Base-by-base conservation (phyloP, 139 green algal genomes). In the Microglena sp. region DNA sequence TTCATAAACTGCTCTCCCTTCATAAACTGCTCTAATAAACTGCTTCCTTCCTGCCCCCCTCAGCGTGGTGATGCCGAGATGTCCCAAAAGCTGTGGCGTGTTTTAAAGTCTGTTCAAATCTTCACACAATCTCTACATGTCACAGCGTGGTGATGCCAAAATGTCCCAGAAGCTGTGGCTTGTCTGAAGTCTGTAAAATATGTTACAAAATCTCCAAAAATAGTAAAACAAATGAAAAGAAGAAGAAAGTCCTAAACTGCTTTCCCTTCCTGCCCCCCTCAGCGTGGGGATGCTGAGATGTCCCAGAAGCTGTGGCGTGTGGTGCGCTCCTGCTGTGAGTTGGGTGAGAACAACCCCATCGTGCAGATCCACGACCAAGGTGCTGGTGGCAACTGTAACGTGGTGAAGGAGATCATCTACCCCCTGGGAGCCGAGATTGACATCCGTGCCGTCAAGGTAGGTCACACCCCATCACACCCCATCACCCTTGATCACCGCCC, bases 381-480 rank as follows among this genome's bases (percentile, higher is more conserved):
- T 56, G 93, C 93, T 3, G 94, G 94, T 61, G 94, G 94, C 67
- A 99, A 99, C 83, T 99, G 94, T 86, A 99, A 98, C 76, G 92
- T 97, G 55, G 90, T 97, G 24, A 99, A 99, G 87, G 94, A 99
- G 83, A 96, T 99, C 77, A 95, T 98, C 68, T 97, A 99, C 86
- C 93, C 90, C 3, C 79, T 96, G 66, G 94, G 94, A 8, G 93
- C 84, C 1, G 64, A 93, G 69, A 95, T 99, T 45, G 89, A 99
- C 76, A 86, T 99, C 46, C 87, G 90, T 32, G 78, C 78, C 29
- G 83, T 94, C 40, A 84, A 77, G 67, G 68, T 83, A 29, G n/a
- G n/a, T n/a, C n/a, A n/a, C n/a, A n/a, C n/a, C n/a, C n/a, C n/a
- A n/a, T n/a, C 0, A 45, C 8, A 18, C 36, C 6, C 46, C 62